Evolutionary conservation across 495 filamentous ascomycete species (phyloP).

Genomic region (Xylaria nigripes): DNA sequence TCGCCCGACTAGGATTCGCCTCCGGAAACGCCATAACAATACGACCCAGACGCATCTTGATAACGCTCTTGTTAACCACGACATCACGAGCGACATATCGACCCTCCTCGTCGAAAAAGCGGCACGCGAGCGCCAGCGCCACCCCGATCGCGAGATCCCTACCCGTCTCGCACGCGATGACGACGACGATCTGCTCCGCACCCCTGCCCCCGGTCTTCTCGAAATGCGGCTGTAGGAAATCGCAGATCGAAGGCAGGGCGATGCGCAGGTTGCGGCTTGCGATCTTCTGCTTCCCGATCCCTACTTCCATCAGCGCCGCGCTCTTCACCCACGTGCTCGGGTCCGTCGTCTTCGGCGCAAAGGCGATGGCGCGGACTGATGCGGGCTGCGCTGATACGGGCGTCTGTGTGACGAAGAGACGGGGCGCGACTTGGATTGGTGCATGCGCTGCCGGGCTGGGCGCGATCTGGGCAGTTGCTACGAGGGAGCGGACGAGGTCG

Average conservation of each 20-base stretch:
- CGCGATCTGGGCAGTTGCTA: slow-evolving; percentile 21
- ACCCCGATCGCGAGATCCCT: slow-evolving; percentile 37
- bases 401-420: slow-evolving; percentile 27
- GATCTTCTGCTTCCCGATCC: slow-evolving; percentile 54
- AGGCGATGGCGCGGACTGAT: slow-evolving; percentile 18
- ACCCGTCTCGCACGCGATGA: slow-evolving; percentile 35
- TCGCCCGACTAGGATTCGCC: slow-evolving; percentile 71
- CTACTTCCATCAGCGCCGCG: slow-evolving; percentile 48
- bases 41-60: slow-evolving; percentile 66
- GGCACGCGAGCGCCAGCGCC: slow-evolving; percentile 43
- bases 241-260: slow-evolving; percentile 50
- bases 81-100: slow-evolving; percentile 16
- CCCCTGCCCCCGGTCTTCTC: not conserved
- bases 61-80: slow-evolving; percentile 60
- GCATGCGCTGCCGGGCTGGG: slow-evolving; percentile 15
- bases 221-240: slow-evolving; percentile 33
- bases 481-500: slow-evolving; percentile 50
- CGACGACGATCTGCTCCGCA: slow-evolving; percentile 15
- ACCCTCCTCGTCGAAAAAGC: slow-evolving; percentile 31
- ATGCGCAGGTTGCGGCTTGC: slow-evolving; percentile 68
- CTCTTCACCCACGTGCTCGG: slow-evolving; percentile 28
- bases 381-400: slow-evolving; percentile 9
- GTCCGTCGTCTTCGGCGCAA: slow-evolving; percentile 30
- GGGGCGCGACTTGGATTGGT: slow-evolving; percentile 30
- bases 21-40: slow-evolving; percentile 66